Evolutionary conservation across 306 rosid genomes (phyloP).

Genomic region (Pachyrhizus erosus): DNA sequence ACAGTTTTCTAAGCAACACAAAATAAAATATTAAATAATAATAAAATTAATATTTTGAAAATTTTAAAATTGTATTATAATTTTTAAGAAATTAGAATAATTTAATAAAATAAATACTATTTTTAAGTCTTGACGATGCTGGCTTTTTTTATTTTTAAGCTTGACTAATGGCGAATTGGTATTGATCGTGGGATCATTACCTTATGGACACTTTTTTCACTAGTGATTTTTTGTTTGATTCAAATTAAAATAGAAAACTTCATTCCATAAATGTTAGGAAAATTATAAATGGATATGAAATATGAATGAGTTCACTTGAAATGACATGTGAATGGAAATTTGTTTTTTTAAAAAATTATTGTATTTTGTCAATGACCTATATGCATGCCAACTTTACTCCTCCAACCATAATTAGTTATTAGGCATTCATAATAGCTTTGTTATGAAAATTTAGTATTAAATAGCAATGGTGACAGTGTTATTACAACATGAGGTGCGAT

Average conservation of each 20-base stretch:
- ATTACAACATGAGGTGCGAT: neutral
- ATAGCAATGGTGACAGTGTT: conserved; percentile 5
- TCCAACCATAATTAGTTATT: neutral
- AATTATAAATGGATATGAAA: conserved; percentile 16
- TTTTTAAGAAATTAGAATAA: neutral
- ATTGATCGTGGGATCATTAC: neutral
- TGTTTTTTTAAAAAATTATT: neutral
- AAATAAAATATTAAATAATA: neutral
- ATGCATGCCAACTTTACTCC: neutral
- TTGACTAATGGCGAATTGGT: neutral
- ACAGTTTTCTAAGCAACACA: neutral
- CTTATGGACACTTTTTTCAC: conserved; percentile 23
- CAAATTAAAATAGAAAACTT: neutral
- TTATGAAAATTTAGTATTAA: neutral
- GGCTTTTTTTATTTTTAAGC: neutral
- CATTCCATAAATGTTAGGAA: neutral
- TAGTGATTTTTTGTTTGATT: neutral
- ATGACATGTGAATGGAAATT: neutral
- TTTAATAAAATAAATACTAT: neutral
- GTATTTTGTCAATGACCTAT: neutral
- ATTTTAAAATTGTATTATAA: neutral
- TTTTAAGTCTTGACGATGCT: neutral
- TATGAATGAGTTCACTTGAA: neutral
- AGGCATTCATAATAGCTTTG: neutral
- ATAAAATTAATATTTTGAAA: neutral